phyloP scores from a whole-genome alignment of 345 rosid genomes.

The Populus ilicifolia region DNA sequence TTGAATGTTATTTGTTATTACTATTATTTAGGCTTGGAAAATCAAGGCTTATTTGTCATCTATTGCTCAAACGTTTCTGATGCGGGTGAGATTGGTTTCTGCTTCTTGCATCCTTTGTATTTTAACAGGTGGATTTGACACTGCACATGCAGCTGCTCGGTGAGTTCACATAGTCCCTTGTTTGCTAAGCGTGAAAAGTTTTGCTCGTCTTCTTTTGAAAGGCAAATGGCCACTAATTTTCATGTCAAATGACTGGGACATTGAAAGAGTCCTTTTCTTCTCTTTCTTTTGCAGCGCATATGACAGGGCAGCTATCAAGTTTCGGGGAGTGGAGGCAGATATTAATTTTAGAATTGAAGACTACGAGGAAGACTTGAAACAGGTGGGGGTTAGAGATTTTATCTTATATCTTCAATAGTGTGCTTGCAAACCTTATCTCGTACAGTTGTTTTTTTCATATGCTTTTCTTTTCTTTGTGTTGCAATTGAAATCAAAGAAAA shows the following conservation, averaged over 20 bases:
- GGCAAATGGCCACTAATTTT: background rate
- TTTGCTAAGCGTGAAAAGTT: conserved; percentile 4
- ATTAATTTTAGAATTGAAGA: conserved; percentile 82
- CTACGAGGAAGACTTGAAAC: conserved; percentile 84
- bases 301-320: conserved; percentile 96
- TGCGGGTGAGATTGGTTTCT: conserved; percentile 12
- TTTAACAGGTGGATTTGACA: conserved; percentile 91
- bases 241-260: background rate
- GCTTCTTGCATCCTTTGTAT: conserved; percentile 4
- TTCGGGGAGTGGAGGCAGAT: conserved; percentile 91
- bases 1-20: conserved; percentile 3
- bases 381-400: conserved; percentile 41
- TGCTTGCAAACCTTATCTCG: conserved; percentile 31
- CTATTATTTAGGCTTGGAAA: background rate
- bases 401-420: conserved; percentile 42
- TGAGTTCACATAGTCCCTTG: conserved; percentile 23
- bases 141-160: conserved; percentile 99
- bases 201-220: background rate
- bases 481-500: conserved; percentile 5
- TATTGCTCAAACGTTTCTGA: conserved; percentile 22
- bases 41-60: conserved; percentile 4
- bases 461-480: conserved; percentile 7
- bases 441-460: conserved; percentile 17
- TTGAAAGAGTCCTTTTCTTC: background rate
- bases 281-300: conserved; percentile 57